Conservation (phyloP, 2,329 filamentous ascomycete species). For the Phialophora chinensis region DNA sequence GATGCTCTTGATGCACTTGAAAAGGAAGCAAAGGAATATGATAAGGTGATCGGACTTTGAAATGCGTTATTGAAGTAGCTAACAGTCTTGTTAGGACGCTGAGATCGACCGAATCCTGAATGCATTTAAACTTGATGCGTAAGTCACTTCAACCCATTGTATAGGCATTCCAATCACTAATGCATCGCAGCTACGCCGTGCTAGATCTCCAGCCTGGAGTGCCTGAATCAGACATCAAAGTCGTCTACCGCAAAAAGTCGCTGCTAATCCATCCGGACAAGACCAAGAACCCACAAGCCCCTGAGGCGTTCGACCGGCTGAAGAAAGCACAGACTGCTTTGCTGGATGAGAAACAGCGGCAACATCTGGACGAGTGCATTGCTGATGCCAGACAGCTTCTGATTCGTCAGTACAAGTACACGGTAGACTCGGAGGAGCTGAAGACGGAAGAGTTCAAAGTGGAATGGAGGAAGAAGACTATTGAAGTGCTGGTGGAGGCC, state of each 20-base stretch:
- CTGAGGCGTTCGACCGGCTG: constrained; percentile 93
- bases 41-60: constrained; percentile 66
- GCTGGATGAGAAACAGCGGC: constrained; percentile 91
- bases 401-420: constrained; percentile 94
- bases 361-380: constrained; percentile 88
- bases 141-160: constrained; percentile 42
- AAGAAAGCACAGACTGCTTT: constrained; percentile 93
- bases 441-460: constrained; percentile 79
- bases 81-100: constrained; percentile 68
- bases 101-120: constrained; percentile 94
- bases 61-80: constrained; percentile 29
- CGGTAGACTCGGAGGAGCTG: constrained; percentile 81
- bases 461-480: constrained; percentile 89
- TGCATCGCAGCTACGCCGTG: constrained; percentile 74
- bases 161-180: constrained; percentile 24
- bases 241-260: constrained; percentile 94
- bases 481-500: constrained; percentile 88
- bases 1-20: constrained; percentile 83
- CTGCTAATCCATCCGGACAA: constrained; percentile 99
- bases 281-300: constrained; percentile 85
- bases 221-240: constrained; percentile 93
- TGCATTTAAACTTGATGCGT: constrained; percentile 81
- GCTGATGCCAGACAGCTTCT: constrained; percentile 93
- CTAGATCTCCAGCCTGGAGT: constrained; percentile 95
- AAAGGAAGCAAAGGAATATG: constrained; percentile 84